Conservation (phyloP, 768 basidiomycete genomes). For the Suillus sp. region DNA sequence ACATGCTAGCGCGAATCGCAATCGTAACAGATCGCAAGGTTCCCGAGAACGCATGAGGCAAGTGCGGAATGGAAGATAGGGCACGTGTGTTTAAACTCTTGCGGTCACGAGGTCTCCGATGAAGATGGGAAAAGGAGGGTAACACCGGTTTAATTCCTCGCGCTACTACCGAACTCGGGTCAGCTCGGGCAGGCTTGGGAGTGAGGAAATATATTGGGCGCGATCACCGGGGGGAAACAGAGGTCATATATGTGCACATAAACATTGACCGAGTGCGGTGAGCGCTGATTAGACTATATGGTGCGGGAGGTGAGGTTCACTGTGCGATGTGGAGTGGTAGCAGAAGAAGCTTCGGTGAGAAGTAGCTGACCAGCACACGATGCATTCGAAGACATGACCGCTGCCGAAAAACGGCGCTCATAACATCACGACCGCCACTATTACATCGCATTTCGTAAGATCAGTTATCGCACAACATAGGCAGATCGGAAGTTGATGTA, state of each 20-base stretch:
- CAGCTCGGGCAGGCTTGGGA: background rate
- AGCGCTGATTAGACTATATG: background rate
- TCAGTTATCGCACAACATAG: slow-evolving; percentile 1
- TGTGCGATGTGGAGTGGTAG: background rate
- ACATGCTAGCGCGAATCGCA: background rate
- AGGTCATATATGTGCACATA: background rate
- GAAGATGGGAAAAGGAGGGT: slow-evolving; percentile 9
- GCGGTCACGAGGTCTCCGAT: slow-evolving; percentile 14
- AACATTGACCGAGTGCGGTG: background rate
- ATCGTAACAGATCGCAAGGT: background rate
- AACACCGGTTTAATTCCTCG: slow-evolving; percentile 3
- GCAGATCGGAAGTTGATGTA: slow-evolving; percentile 4
- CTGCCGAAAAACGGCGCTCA: background rate
- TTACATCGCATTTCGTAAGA: slow-evolving; percentile 8
- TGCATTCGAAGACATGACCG: background rate
- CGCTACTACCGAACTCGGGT: slow-evolving; percentile 5
- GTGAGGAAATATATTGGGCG: background rate
- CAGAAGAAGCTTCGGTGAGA: too few relatives aligned
- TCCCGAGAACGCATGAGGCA: slow-evolving; percentile 5
- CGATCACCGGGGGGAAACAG: slow-evolving; percentile 1
- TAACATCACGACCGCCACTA: slow-evolving; percentile 4
- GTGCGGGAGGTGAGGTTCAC: background rate
- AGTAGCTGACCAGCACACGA: background rate
- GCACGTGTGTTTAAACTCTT: slow-evolving; percentile 18
- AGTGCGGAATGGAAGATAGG: slow-evolving; percentile 10